These are phyloP conservation scores for Strobilomyces confusus DNA, from an alignment of 768 basidiomycete species.

Conservation along the genomic window DNA sequence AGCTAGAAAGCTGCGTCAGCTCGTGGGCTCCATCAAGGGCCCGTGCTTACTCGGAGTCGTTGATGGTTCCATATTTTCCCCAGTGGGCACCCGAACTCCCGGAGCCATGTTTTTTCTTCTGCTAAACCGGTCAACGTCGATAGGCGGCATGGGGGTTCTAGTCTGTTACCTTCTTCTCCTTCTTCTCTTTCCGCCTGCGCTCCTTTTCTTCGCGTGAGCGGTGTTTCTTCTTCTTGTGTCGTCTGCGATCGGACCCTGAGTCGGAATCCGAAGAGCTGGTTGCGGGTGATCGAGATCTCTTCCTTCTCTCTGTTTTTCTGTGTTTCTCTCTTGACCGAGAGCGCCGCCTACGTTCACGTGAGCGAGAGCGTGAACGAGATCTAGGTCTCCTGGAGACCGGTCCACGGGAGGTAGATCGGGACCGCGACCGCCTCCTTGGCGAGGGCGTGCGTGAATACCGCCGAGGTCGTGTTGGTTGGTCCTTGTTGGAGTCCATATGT, in stretches of 20 bases:
- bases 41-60: slow-evolving; percentile 70
- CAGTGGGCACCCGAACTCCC: slow-evolving; percentile 56
- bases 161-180: slow-evolving; percentile 58
- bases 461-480: slow-evolving; percentile 2
- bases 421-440: slow-evolving; percentile 19
- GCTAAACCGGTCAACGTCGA: slow-evolving; percentile 26
- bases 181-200: slow-evolving; percentile 61
- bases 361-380: slow-evolving; percentile 26
- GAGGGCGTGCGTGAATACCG: slow-evolving; percentile 21
- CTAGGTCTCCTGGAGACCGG: slow-evolving; percentile 11
- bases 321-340: slow-evolving; percentile 36
- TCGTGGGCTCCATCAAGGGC: slow-evolving; percentile 1
- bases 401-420: slow-evolving; percentile 25
- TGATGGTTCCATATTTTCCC: slow-evolving; percentile 89
- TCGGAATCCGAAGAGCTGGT: slow-evolving; percentile 40
- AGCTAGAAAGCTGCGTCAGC: slow-evolving; percentile 40
- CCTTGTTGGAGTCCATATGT: slow-evolving; percentile 9
- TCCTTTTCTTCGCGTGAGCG: slow-evolving; percentile 46
- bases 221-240: slow-evolving; percentile 43
- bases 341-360: slow-evolving; percentile 25
- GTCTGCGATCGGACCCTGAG: slow-evolving; percentile 32
- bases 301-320: slow-evolving; percentile 27
- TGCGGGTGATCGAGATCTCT: slow-evolving; percentile 34
- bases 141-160: not conserved
- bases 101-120: slow-evolving; percentile 53